Evolutionary conservation across 73 alveolate genomes (phyloP), one percentile per base, ranked within the genome.

Genomic region (Paramecium sonneborni): DNA sequence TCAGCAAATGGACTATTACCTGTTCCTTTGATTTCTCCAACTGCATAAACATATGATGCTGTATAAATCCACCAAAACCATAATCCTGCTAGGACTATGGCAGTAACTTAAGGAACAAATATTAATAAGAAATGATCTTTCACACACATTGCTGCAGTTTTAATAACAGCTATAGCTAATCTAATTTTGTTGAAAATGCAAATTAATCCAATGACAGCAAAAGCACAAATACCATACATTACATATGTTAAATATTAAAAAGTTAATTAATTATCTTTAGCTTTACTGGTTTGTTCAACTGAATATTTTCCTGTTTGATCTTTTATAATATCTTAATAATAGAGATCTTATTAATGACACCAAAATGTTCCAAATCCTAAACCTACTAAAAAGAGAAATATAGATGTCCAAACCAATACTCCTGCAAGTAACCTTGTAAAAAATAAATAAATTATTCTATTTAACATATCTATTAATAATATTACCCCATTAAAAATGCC

Each of bases 121-220:
- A 94, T 57, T 20, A 94, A 58, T 68, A 85, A 38, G 88, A 94
- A 87, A 20, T 84, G 94, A 57, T 93, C 92, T 23, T 68, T 72
- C 4, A 88, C 88, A 79, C 70, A 88, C 24, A 48, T 38, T 4
- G 93, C 92, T 57, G 95, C 94, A 23, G 96, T 94, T 86, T 98
- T 96, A 88, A 97, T 92, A 57, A 98, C 92, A 6, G 99, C 99
- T n/a, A 98, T 92, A 21, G 98, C 99, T 43, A 97, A 92, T 93
- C 99, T 93, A 39, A 98, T 97, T 90, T 98, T 96, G 58, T 94
- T 97, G 86, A 98, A 97, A 41, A 92, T 91, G 44, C 92, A 93
- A 30, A 72, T 30, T 23, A 93, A 74, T 57, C 87, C 93, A 9
- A 93, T 69, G 18, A 92, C 9, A 24, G 87, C n/a, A 32, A 76